phyloP scores from a whole-genome alignment of 306 rosid species.

The Malus fusca region DNA sequence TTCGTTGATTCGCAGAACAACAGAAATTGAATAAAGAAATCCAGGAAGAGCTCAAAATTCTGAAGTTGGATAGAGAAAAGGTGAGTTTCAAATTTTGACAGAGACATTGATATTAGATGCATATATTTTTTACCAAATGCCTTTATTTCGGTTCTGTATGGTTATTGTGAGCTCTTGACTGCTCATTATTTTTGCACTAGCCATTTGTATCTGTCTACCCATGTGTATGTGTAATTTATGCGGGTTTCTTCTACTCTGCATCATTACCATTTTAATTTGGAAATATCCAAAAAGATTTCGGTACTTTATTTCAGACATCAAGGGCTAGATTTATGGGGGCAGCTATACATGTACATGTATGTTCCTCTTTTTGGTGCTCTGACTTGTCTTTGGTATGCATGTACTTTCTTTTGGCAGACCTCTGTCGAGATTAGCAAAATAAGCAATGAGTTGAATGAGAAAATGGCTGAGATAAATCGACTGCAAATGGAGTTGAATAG shows the following conservation, averaged over 20 bases:
- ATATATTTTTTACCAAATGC: background rate
- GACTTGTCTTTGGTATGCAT: constrained; percentile 7
- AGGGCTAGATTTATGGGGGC: background rate
- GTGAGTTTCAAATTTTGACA: constrained; percentile 38
- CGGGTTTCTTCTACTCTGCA: background rate
- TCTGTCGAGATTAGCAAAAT: constrained; percentile 44
- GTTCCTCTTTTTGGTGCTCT: constrained; percentile 21
- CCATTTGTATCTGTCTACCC: background rate
- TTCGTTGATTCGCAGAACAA: constrained; percentile 51
- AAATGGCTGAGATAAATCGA: constrained; percentile 43
- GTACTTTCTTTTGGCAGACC: constrained; percentile 39
- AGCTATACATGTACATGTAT: background rate
- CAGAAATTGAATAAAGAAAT: constrained; percentile 55
- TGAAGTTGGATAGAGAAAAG: constrained; percentile 48
- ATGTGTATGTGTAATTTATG: background rate
- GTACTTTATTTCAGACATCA: background rate
- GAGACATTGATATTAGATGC: background rate
- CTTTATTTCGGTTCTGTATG: background rate
- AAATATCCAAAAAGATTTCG: background rate
- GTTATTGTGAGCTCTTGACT: background rate
- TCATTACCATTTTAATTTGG: background rate
- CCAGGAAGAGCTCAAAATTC: constrained; percentile 61
- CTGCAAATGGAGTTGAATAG: constrained; percentile 62
- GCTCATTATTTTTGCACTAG: background rate
- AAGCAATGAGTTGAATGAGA: constrained; percentile 54